Percentiles rank a stretch among this genome's conserved stretches.
Conservation (phyloP, 768 basidiomycete species). For the Obba rivulosa region DNA sequence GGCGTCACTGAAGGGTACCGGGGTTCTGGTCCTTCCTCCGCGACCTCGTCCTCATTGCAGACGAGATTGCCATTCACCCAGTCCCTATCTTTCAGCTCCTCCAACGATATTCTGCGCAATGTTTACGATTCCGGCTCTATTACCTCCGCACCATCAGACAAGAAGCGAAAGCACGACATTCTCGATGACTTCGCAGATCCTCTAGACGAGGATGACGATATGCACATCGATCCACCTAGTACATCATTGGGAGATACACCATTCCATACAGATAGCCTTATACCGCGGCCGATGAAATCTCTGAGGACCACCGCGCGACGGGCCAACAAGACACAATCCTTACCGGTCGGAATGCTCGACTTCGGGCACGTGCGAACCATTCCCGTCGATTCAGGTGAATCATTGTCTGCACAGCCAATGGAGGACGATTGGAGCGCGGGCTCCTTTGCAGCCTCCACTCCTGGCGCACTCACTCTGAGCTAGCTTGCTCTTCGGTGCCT, state of each 20-base stretch:
- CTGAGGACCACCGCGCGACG: constrained; percentile 9
- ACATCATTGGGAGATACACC: not conserved
- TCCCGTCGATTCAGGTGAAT: not conserved
- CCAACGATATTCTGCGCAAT: constrained; percentile 15
- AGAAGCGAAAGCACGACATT: constrained; percentile 9
- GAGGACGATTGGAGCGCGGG: constrained; percentile 17
- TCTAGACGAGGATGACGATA: constrained; percentile 4
- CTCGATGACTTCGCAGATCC: constrained; percentile 8
- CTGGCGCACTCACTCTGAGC: not conserved
- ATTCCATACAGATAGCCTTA: too few species aligned
- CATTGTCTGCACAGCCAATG: constrained; percentile 1
- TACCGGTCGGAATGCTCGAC: constrained; percentile 11
- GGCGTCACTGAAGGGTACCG: constrained; percentile 18
- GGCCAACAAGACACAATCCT: constrained; percentile 9
- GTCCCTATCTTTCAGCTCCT: constrained; percentile 14
- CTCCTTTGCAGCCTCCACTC: not conserved
- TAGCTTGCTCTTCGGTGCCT: too few species aligned
- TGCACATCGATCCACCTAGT: constrained; percentile 5
- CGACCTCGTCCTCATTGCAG: constrained; percentile 4
- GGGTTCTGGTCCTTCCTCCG: constrained; percentile 12
- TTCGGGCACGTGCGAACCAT: constrained; percentile 6
- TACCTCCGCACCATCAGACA: constrained; percentile 8
- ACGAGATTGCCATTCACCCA: constrained; percentile 15
- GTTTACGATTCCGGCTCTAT: constrained; percentile 8
- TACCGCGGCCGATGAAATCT: constrained; percentile 8